Evolutionary conservation across 73 alveolate species (phyloP), one percentile per base, ranked within the genome.

Genomic region (Blepharisma japonicum): DNA sequence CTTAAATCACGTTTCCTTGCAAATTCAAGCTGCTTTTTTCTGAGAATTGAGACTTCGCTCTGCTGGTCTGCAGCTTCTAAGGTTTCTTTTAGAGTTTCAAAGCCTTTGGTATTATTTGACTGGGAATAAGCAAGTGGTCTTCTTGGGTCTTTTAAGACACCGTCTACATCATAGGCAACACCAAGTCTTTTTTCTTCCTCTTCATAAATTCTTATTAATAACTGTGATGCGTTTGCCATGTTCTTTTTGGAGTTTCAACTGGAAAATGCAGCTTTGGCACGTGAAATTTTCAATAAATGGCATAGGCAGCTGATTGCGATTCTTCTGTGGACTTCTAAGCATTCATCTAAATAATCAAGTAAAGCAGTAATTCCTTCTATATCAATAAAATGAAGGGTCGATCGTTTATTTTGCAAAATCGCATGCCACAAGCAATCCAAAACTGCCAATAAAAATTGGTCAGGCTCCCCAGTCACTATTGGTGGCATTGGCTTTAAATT

Each of bases 361-460:
- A 95, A 86, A 7, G 93, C 95, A 55, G 91, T 91, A 7, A 95
- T 88, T 48, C 98, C 97, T 88, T 95, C 98, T 45, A 93, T 91
- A 81, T 95, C 99, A 1, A 95, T 81, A 86, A 95, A 95, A 68
- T 90, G 97, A 20, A 90, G 86, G 68, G 90, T 97, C n/a, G 94
- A 84, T 72, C 98, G 87, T 71, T 90, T 92, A 77, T 95, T 95
- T 7, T 97, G 97, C 46, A 92, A 87, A 25, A 95, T 97, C 32
- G 98, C 79, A 67, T 91, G 90, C 94, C 96, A 91, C 71, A 95
- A 86, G 80, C 99, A 95, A 71, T 95, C 99, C 23, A 95, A 94
- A 96, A 76, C 92, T 86, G 46, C 91, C 89, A 56, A 90, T 85
- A 72, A 66, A 85, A 14, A 85, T 21, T 20, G 88, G 82, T 71